A percentile compares a stretch with the other conserved stretches of the same genome.
Evolutionary conservation across 306 rosid species (phyloP).

Genomic region (Fragaria vesca): DNA sequence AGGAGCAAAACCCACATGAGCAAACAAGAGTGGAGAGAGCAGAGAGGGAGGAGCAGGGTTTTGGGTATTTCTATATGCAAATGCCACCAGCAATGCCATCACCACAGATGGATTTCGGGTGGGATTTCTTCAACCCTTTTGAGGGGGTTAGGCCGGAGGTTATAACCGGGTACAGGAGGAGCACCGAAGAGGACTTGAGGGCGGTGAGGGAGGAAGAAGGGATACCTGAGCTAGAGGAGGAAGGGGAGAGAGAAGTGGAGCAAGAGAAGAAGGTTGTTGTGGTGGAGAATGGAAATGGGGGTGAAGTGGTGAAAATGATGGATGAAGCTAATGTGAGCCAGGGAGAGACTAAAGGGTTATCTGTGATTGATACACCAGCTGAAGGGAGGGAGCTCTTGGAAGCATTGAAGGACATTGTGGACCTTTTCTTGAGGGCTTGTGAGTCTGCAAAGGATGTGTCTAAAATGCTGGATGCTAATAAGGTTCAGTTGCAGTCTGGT

Average conservation of each 20-base stretch:
- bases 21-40: neutral
- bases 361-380: conserved; percentile 63
- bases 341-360: conserved; percentile 50
- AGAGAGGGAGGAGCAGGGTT: conserved; percentile 34
- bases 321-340: conserved; percentile 40
- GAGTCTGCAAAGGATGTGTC: conserved; percentile 79
- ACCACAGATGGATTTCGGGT: conserved; percentile 77
- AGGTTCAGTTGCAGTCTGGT: conserved; percentile 70
- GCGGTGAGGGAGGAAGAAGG: conserved; percentile 97
- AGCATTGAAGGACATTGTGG: conserved; percentile 79
- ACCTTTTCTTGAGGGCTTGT: conserved; percentile 67
- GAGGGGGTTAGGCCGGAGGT: conserved; percentile 64
- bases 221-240: conserved; percentile 95
- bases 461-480: conserved; percentile 91
- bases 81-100: conserved; percentile 78
- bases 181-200: conserved; percentile 74
- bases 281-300: conserved; percentile 36
- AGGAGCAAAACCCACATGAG: conserved; percentile 19
- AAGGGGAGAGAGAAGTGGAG: conserved; percentile 45
- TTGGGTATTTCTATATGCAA: conserved; percentile 79
- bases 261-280: conserved; percentile 39
- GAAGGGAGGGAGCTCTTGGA: conserved; percentile 93
- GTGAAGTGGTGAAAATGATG: conserved; percentile 43
- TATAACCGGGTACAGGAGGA: conserved; percentile 49
- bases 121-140: conserved; percentile 96